Conservation (phyloP, 352 stramenopile genomes). For the Saprolegnia diclina region DNA sequence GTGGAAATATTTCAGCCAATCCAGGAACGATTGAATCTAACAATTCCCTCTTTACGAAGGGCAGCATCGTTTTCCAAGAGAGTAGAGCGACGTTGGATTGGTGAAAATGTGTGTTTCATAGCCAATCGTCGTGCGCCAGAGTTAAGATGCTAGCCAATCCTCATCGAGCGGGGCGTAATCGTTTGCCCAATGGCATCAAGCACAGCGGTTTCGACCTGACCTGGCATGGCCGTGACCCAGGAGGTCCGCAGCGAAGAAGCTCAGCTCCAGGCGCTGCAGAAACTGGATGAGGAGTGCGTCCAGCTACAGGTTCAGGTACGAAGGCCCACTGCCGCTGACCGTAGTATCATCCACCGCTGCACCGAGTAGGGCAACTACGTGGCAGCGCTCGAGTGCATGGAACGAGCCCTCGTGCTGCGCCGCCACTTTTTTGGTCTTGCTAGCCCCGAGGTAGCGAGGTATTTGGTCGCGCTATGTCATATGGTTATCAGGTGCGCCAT, state of each 20-base stretch:
- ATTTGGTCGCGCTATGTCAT: neutral
- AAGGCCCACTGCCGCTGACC: neutral
- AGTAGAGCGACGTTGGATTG: too few relatives aligned
- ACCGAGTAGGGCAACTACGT: conserved; percentile 81
- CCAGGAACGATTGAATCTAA: too few relatives aligned
- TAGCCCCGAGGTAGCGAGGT: conserved; percentile 66
- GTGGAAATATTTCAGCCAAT: too few relatives aligned
- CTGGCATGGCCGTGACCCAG: conserved; percentile 6
- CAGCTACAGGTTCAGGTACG: conserved; percentile 72
- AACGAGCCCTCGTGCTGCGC: conserved; percentile 84
- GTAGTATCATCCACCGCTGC: neutral
- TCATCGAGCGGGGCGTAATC: neutral
- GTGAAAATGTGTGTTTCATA: neutral
- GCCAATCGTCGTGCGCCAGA: neutral
- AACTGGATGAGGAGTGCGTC: conserved; percentile 86
- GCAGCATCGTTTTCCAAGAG: too few relatives aligned
- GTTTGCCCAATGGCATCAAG: neutral
- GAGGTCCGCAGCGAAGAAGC: conserved; percentile 43
- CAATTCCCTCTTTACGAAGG: too few relatives aligned
- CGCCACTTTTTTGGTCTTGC: conserved; percentile 90
- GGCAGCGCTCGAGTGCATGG: conserved; percentile 89
- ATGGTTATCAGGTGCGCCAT: conserved; percentile 27
- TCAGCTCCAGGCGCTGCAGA: conserved; percentile 85
- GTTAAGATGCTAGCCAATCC: neutral
- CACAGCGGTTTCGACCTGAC: neutral